Evolutionary conservation across 805 yeast genomes (phyloP), one percentile per base, ranked within the genome.

Genomic region (Lipomyces spencermartinsiae): DNA sequence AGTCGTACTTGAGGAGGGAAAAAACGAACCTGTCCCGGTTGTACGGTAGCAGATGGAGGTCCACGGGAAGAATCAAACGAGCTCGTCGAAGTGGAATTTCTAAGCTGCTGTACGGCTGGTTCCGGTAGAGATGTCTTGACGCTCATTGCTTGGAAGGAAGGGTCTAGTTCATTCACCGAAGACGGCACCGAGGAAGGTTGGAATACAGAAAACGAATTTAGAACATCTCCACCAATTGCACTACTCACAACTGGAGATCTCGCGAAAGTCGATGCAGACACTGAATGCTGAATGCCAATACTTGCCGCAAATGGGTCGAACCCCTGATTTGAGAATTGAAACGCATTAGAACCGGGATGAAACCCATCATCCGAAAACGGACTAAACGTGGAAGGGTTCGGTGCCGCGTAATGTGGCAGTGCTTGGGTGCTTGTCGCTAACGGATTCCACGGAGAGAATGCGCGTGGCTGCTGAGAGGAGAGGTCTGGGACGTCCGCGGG

Each of bases 371-470:
- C 49, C 5, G 49, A 43, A 43, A 43, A 43, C n/a, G 49, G 49
- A 16, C 49, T n/a, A 43, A 43, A 43, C n/a, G 49, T n/a, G 19
- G 49, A 19, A 43, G 49, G 49, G n/a, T 43, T 43, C 22, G 43
- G 22, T 43, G 49, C 49, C n/a, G 22, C 12, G 43, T 37, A 37
- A 12, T 19, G 10, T n/a, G 19, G 9, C 22, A n/a, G 49, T 16
- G 49, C 22, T 6, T 53, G 56, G 5, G 34, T 6, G 34, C 34
- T 14, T 4, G 34, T 22, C 34, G 29, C 33, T 53, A 31, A 10
- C 9, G 56, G 56, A 31, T 16, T 31, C 56, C 56, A 53, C 14
- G 56, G 56, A 22, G 56, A 53, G 56, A 25, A 53, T 14, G 56
- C 34, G 33, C 16, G 9, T 14, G 56, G 2, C 16, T 25, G n/a